Conservation (phyloP, 805 yeast genomes). For the Limtongia smithiae region DNA sequence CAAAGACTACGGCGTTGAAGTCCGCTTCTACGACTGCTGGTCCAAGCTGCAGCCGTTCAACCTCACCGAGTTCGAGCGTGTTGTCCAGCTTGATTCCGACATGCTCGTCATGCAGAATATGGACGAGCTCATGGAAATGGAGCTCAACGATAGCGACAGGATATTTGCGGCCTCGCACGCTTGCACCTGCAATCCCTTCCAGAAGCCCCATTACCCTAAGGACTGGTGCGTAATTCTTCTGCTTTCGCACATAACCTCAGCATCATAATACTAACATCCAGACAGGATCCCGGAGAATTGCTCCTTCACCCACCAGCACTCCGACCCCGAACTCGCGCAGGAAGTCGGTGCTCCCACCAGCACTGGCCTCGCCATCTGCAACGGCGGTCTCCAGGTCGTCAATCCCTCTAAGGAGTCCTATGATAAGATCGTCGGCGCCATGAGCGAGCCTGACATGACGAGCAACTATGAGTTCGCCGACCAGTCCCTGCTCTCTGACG, state of each 20-base stretch:
- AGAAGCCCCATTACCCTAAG: constrained; percentile 50
- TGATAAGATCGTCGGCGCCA: constrained; percentile 42
- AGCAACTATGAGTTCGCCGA: constrained; percentile 53
- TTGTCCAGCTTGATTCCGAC: constrained; percentile 56
- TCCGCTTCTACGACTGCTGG: constrained; percentile 60
- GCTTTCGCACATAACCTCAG: neutral
- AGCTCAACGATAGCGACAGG: constrained; percentile 36
- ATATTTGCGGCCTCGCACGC: constrained; percentile 57
- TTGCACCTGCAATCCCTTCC: constrained; percentile 59
- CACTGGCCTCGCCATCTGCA: constrained; percentile 49
- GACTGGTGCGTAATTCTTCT: constrained; percentile 41
- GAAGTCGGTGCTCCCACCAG: constrained; percentile 36
- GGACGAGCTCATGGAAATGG: constrained; percentile 56
- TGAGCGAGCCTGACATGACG: constrained; percentile 42
- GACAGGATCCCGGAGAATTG: constrained; percentile 44
- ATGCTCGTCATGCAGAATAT: constrained; percentile 55
- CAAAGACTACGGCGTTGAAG: constrained; percentile 49
- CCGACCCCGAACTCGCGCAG: constrained; percentile 29
- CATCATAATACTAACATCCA: neutral
- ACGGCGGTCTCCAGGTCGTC: constrained; percentile 57
- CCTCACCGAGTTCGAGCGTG: constrained; percentile 49
- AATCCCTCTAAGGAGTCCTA: constrained; percentile 43
- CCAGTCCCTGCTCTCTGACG: constrained; percentile 54
- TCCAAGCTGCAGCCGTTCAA: constrained; percentile 56
- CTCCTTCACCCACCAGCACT: constrained; percentile 42